A percentile compares a stretch with the other conserved stretches of the same genome.
These are phyloP conservation scores for Fusarium anthophilum DNA, from an alignment of 2,329 filamentous ascomycete genomes.

Conservation along the genomic window DNA sequence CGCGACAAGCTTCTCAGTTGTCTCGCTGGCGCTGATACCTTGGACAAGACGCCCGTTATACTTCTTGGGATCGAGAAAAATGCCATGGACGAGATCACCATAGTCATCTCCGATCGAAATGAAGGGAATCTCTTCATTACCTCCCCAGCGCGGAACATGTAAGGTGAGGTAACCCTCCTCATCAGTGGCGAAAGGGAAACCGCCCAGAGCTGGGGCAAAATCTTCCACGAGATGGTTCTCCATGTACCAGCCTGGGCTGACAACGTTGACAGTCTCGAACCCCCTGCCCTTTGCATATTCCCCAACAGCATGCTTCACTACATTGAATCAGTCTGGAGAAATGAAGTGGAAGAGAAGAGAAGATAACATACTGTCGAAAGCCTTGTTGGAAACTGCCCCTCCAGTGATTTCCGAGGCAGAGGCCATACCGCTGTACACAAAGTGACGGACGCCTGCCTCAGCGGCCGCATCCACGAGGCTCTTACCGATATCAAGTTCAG, in stretches of 20 bases:
- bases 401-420: constrained; percentile 47
- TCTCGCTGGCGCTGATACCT: constrained; percentile 48
- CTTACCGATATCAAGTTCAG: constrained; percentile 50
- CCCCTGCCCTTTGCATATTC: constrained; percentile 47
- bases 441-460: constrained; percentile 47
- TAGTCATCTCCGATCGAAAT: constrained; percentile 53
- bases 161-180: constrained; percentile 51
- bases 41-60: constrained; percentile 51
- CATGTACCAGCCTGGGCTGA: constrained; percentile 54
- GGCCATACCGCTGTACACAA: constrained; percentile 50
- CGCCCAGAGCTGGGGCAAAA: constrained; percentile 49
- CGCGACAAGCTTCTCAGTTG: constrained; percentile 43
- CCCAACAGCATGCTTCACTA: constrained; percentile 52
- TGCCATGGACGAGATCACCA: constrained; percentile 57
- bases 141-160: constrained; percentile 51
- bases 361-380: constrained; percentile 47
- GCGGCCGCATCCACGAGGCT: constrained; percentile 47
- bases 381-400: constrained; percentile 44
- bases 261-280: constrained; percentile 50
- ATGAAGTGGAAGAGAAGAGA: neutral
- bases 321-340: neutral
- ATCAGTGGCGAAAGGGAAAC: constrained; percentile 51
- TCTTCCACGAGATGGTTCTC: constrained; percentile 53
- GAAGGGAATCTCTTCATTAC: constrained; percentile 49
- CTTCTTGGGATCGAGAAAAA: constrained; percentile 51